Conservation (phyloP, 169 alveolate species). For the Cryptosporidium sp. region DNA sequence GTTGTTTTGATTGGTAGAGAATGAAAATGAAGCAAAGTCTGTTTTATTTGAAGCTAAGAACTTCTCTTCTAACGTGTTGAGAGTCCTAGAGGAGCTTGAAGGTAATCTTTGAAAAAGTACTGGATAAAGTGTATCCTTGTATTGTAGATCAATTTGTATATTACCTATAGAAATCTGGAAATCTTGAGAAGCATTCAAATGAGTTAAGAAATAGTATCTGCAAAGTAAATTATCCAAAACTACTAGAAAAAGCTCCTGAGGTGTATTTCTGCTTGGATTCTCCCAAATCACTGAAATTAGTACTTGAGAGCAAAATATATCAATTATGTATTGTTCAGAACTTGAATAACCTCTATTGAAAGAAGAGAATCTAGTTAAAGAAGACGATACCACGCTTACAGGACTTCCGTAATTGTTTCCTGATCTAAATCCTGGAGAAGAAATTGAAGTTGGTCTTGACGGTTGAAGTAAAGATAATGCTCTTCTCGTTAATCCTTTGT, state of each 20-base stretch:
- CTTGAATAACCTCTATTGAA: background rate
- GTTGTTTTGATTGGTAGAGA: background rate
- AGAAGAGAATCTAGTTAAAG: constrained; percentile 27
- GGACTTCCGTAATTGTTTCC: background rate
- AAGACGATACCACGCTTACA: constrained; percentile 8
- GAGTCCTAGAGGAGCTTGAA: constrained; percentile 70
- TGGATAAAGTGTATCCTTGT: constrained; percentile 61
- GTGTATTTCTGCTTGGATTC: constrained; percentile 34
- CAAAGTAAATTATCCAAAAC: constrained; percentile 15
- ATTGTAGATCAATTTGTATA: constrained; percentile 48
- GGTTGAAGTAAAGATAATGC: constrained; percentile 43
- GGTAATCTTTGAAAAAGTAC: constrained; percentile 69
- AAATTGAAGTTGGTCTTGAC: constrained; percentile 1
- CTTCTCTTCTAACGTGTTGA: constrained; percentile 47
- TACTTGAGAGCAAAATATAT: constrained; percentile 20
- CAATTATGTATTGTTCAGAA: constrained; percentile 9
- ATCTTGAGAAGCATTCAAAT: constrained; percentile 15
- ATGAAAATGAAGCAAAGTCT: constrained; percentile 18
- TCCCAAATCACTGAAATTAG: constrained; percentile 45
- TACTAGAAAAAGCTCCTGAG: constrained; percentile 54
- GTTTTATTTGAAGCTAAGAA: constrained; percentile 37
- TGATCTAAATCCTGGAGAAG: constrained; percentile 19
- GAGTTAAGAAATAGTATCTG: background rate
- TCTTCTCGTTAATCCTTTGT: constrained; percentile 33
- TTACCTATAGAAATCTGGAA: constrained; percentile 44